A percentile compares a stretch with the other conserved stretches of the same genome.
phyloP scores from a whole-genome alignment of 441 rosid genomes.

The Gossypium lobatum region DNA sequence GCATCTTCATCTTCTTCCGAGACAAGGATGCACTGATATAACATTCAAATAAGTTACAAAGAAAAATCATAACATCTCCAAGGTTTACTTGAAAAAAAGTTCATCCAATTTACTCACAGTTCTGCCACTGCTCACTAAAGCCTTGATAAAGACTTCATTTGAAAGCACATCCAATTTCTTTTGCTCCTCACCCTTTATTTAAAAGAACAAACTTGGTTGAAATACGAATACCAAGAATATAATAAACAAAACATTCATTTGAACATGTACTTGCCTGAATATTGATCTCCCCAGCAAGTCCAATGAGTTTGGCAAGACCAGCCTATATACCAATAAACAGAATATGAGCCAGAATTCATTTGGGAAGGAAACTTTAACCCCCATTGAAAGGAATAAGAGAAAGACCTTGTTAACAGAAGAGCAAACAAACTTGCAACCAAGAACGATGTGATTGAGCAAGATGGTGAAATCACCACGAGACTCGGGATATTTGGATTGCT shows the following conservation, averaged over 20 bases:
- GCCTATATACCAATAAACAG: constrained; percentile 45
- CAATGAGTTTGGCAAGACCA: constrained; percentile 89
- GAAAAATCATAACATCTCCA: background rate
- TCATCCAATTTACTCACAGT: constrained; percentile 50
- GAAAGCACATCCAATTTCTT: constrained; percentile 56
- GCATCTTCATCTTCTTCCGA: constrained; percentile 98
- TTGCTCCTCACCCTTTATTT: constrained; percentile 86
- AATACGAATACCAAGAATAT: background rate
- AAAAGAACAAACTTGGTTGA: background rate
- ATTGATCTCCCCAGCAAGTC: constrained; percentile 96
- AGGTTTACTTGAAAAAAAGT: background rate
- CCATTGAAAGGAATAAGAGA: background rate
- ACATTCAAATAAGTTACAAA: constrained; percentile 13
- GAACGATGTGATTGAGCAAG: constrained; percentile 86
- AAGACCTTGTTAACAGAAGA: constrained; percentile 82
- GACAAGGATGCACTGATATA: constrained; percentile 76
- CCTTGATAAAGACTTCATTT: constrained; percentile 65
- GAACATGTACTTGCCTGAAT: constrained; percentile 53
- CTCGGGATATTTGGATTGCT: constrained; percentile 82
- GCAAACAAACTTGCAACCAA: constrained; percentile 99
- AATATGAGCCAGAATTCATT: background rate
- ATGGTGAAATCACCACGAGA: constrained; percentile 96
- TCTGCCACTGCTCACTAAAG: constrained; percentile 93
- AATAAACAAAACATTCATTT: background rate
- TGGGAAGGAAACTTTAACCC: background rate